Conservation (phyloP, 345 rosid species). For the Eucalyptus guilfoylei region DNA sequence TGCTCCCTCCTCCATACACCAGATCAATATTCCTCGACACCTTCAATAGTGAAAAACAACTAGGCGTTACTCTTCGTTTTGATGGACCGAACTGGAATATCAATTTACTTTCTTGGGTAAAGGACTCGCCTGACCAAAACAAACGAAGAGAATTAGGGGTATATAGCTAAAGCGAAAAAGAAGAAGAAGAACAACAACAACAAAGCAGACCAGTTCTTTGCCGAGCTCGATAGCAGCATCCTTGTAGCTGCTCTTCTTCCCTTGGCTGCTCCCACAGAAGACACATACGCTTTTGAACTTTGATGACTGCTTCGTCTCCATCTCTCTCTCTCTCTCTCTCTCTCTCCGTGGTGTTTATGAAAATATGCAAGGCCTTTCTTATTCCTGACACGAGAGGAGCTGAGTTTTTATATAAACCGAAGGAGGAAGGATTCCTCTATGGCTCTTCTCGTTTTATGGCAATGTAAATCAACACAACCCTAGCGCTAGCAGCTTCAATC, state of each 20-base stretch:
- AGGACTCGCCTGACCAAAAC: neutral
- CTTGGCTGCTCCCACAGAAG: constrained; percentile 92
- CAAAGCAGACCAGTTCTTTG: constrained; percentile 50
- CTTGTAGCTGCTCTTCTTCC: constrained; percentile 57
- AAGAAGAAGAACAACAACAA: neutral
- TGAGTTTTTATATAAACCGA: neutral
- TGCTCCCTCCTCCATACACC: constrained; percentile 95
- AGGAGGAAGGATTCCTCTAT: neutral
- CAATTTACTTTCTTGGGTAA: neutral
- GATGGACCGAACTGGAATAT: neutral
- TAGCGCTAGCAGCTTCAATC: neutral
- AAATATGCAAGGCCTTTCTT: neutral
- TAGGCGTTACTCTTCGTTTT: neutral
- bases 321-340: neutral
- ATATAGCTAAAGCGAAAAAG: neutral
- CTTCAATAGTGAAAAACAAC: constrained; percentile 11
- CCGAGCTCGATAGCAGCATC: constrained; percentile 88
- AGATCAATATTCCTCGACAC: constrained; percentile 81
- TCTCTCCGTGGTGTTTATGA: neutral
- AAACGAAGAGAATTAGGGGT: neutral
- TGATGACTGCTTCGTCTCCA: constrained; percentile 13
- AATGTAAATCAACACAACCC: neutral
- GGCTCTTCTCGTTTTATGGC: neutral
- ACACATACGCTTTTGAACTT: constrained; percentile 85
- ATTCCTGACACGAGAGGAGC: neutral